Percentiles rank a stretch among this genome's conserved stretches.
phyloP scores from a whole-genome alignment of 2,329 filamentous ascomycete genomes.

The Colletotrichum melonis region DNA sequence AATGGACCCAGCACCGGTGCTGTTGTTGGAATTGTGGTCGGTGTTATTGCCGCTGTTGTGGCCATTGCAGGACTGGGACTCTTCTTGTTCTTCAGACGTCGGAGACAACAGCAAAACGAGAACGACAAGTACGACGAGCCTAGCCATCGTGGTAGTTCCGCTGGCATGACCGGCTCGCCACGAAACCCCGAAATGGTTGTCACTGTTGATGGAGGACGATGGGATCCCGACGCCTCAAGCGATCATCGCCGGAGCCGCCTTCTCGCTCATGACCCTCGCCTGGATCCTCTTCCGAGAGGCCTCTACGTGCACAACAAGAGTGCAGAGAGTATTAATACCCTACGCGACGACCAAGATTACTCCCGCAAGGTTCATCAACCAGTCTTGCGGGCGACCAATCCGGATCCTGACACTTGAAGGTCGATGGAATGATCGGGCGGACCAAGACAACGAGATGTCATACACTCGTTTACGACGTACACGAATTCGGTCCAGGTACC shows the following conservation, averaged over 20 bases:
- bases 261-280: slow-evolving; percentile 71
- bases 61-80: slow-evolving; percentile 49
- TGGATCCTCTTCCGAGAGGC: slow-evolving; percentile 70
- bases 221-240: slow-evolving; percentile 27
- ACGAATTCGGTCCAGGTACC: slow-evolving; percentile 34
- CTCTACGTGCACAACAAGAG: slow-evolving; percentile 70
- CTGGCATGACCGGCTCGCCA: slow-evolving; percentile 57
- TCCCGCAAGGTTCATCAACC: slow-evolving; percentile 68
- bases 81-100: slow-evolving; percentile 58
- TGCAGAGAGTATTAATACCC: slow-evolving; percentile 71
- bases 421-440: slow-evolving; percentile 4
- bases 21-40: slow-evolving; percentile 57
- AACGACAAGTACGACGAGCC: slow-evolving; percentile 56
- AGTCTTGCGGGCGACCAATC: slow-evolving; percentile 72
- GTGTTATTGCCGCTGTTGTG: slow-evolving; percentile 52
- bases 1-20: slow-evolving; percentile 55
- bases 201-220: slow-evolving; percentile 40
- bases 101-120: slow-evolving; percentile 55
- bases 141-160: slow-evolving; percentile 62
- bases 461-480: slow-evolving; percentile 36
- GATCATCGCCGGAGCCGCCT: slow-evolving; percentile 57
- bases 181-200: slow-evolving; percentile 56
- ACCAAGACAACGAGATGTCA: slow-evolving; percentile 11
- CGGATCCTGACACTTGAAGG: slow-evolving; percentile 58
- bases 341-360: slow-evolving; percentile 75